phyloP scores from a whole-genome alignment of 169 alveolate genomes.

The Eimeria sp. region DNA sequence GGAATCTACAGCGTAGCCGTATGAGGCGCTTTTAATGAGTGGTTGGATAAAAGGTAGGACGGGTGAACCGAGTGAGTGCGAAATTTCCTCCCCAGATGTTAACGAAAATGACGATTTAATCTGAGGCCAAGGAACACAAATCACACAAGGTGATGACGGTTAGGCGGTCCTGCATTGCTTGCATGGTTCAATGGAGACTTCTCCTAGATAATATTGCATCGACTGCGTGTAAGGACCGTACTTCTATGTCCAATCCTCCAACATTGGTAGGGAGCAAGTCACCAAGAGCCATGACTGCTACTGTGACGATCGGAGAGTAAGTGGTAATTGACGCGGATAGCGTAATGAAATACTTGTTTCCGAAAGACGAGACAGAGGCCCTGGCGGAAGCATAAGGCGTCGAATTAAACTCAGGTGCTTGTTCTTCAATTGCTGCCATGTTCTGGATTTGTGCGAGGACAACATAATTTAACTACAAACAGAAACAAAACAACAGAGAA shows the following conservation, averaged over 20 bases:
- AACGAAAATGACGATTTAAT: background rate
- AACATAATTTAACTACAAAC: conserved; percentile 19
- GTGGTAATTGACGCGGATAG: background rate
- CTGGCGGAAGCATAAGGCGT: conserved; percentile 21
- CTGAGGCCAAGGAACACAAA: conserved; percentile 21
- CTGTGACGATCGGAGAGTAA: background rate
- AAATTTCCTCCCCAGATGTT: background rate
- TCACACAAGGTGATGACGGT: background rate
- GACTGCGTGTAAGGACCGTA: background rate
- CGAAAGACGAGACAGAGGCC: background rate
- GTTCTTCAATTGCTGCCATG: conserved; percentile 17
- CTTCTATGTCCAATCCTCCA: conserved; percentile 36
- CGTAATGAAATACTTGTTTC: background rate
- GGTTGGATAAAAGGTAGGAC: conserved; percentile 57
- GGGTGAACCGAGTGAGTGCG: conserved; percentile 37
- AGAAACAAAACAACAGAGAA: conserved; percentile 6
- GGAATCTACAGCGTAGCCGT: conserved; percentile 15
- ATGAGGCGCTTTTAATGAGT: background rate
- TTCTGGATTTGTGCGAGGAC: conserved; percentile 61
- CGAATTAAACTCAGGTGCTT: conserved; percentile 12
- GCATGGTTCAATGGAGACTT: background rate
- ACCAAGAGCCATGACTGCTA: conserved; percentile 30
- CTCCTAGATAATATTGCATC: background rate
- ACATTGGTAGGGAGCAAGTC: conserved; percentile 18
- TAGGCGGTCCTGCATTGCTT: too few relatives aligned